Conservation (phyloP, 139 green algal genomes). For the Volvox africanus region DNA sequence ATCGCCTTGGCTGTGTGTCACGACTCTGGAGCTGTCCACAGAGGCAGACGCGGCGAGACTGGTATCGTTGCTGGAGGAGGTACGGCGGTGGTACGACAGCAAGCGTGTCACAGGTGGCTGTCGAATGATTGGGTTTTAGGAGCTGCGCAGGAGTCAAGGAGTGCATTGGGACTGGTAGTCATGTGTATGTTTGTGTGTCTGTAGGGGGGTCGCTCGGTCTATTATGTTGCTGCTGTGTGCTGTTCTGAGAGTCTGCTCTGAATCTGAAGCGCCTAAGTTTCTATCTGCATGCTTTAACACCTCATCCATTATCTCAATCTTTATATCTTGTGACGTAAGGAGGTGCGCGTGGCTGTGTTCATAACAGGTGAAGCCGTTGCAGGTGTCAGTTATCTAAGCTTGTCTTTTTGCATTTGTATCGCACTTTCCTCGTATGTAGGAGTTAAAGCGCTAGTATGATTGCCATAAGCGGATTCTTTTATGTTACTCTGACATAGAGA, state of each 20-base stretch:
- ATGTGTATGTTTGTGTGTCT: background rate
- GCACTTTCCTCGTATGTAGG: no score
- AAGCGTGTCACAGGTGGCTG: conserved; percentile 2
- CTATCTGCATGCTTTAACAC: no score
- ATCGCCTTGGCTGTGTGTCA: conserved; percentile 44
- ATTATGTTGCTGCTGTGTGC: background rate
- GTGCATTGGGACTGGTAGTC: background rate
- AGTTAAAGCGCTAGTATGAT: no score
- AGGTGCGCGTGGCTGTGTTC: no score
- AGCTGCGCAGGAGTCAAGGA: background rate
- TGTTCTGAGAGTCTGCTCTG: background rate
- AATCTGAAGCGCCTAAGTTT: no score
- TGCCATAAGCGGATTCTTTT: no score
- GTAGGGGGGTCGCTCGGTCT: background rate
- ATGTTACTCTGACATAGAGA: no score
- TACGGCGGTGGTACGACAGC: conserved; percentile 33
- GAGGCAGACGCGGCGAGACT: conserved; percentile 35
- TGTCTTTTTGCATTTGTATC: no score
- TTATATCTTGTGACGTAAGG: no score
- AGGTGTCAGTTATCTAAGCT: no score
- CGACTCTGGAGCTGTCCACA: conserved; percentile 16
- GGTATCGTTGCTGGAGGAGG: conserved; percentile 33
- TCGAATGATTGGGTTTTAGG: conserved; percentile 48
- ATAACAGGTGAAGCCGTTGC: no score
- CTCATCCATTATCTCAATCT: no score